Evolutionary conservation across 1,284 basidiomycete genomes (phyloP), one percentile per base, ranked within the genome.

Genomic region (Tylopilus sp.): DNA sequence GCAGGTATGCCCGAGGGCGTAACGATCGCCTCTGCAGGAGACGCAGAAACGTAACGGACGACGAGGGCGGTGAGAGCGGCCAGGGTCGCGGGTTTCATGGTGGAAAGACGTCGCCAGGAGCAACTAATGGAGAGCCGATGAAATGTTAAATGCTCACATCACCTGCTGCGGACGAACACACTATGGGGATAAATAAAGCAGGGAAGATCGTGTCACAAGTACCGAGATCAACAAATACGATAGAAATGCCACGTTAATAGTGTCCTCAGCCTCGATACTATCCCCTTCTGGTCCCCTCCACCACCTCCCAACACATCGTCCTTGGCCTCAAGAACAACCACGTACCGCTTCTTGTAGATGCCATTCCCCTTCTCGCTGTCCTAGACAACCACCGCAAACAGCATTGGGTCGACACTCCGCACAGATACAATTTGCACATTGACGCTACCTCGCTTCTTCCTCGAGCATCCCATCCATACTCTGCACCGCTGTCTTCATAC

Each of bases 401-500:
- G n/a, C n/a, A n/a, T n/a, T n/a, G n/a, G n/a, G n/a, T n/a, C n/a
- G n/a, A n/a, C n/a, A n/a, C n/a, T n/a, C n/a, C n/a, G n/a, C n/a
- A n/a, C n/a, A n/a, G 16, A 34, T 3, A 8, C 21, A 21, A 5
- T n/a, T 11, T 13, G 19, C 45, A 13, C 7, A 26, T 21, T 19
- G 43, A 49, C 52, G 19, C n/a, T 13, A 92, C 91, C 77, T 84
- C 1, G 92, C 89, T 56, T 82, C 74, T 4, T 64, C 71, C 64
- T 91, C 81, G 4, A 80, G 72, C 73, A 3, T 84, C 83, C 49
- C 85, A 67, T 2, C 88, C 92, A 55, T 93, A 90, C 57, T 87
- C 87, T 6, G 88, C 90, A 2, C 87, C 88, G 10, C 76, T 73
- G 61, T 86, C 84, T 48, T 80, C 77, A 59, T 95, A 96, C 0